These are phyloP conservation scores for Solanum lycopersicoides DNA, from an alignment of 257 asterid species.

Conservation along the genomic window DNA sequence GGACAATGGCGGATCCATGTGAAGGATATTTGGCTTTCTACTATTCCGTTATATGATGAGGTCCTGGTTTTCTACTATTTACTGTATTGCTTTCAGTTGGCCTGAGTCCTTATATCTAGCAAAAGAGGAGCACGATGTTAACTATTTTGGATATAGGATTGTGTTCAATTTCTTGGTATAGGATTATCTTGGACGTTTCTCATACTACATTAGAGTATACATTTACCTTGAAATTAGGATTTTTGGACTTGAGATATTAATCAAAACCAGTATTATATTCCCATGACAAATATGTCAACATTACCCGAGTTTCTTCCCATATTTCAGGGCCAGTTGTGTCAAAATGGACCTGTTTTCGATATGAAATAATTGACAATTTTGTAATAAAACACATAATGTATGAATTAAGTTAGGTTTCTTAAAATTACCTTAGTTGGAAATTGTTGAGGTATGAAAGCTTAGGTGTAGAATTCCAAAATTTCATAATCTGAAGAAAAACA, in stretches of 20 bases:
- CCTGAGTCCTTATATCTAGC: conserved; percentile 82
- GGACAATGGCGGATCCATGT: conserved; percentile 44
- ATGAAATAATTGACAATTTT: neutral
- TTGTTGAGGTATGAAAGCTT: conserved; percentile 94
- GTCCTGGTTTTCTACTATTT: conserved; percentile 98
- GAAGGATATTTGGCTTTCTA: conserved; percentile 73
- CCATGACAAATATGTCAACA: conserved; percentile 87
- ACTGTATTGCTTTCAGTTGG: conserved; percentile 85
- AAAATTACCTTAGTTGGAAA: conserved; percentile 42
- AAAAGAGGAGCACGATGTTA: neutral
- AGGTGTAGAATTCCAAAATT: conserved; percentile 58
- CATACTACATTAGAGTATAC: no score
- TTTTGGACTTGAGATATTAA: conserved; percentile 65
- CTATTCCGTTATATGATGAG: conserved; percentile 79
- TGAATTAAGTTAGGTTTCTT: neutral
- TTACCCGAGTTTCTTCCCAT: conserved; percentile 91
- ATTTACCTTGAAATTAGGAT: conserved; percentile 76
- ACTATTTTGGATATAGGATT: neutral
- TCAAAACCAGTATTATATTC: conserved; percentile 73
- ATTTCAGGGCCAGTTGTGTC: conserved; percentile 99
- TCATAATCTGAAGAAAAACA: conserved; percentile 7
- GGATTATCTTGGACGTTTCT: neutral
- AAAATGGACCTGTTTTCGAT: conserved; percentile 51
- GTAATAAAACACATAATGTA: no score
- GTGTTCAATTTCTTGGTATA: no score